Conservation (phyloP, 176 grass and related monocot species). For the Thinopyrum elongatum region DNA sequence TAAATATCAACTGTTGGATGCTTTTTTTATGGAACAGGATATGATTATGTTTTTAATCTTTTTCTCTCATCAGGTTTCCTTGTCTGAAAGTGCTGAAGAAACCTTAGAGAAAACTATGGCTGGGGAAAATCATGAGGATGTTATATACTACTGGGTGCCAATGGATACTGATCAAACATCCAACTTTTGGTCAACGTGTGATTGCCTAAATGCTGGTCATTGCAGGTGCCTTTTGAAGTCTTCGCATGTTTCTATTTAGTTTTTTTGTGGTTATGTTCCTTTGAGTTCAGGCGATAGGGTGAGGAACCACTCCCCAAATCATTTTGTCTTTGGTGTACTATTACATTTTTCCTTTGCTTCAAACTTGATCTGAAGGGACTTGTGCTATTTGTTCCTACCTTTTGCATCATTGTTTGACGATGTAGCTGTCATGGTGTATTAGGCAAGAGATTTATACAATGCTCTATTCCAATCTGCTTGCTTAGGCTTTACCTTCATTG, state of each 20-base stretch:
- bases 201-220: constrained; percentile 71
- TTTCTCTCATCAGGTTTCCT: constrained; percentile 60
- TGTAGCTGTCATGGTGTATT: not conserved
- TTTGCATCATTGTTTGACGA: not conserved
- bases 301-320: not conserved
- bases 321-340: not conserved
- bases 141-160: constrained; percentile 76
- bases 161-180: constrained; percentile 50
- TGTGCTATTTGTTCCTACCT: not conserved
- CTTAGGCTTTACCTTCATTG: constrained; percentile 30
- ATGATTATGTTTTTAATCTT: constrained; percentile 14
- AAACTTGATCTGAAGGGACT: not conserved
- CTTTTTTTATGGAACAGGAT: constrained; percentile 20
- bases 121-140: constrained; percentile 66
- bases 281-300: constrained; percentile 5
- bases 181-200: constrained; percentile 86
- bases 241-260: constrained; percentile 4
- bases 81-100: constrained; percentile 78
- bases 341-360: not conserved
- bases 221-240: constrained; percentile 68
- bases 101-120: constrained; percentile 58
- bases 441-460: constrained; percentile 14
- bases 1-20: not conserved
- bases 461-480: constrained; percentile 14
- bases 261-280: not conserved